Conservation (phyloP, 202 grass and related monocot genomes). For the Saccharum hybrid region DNA sequence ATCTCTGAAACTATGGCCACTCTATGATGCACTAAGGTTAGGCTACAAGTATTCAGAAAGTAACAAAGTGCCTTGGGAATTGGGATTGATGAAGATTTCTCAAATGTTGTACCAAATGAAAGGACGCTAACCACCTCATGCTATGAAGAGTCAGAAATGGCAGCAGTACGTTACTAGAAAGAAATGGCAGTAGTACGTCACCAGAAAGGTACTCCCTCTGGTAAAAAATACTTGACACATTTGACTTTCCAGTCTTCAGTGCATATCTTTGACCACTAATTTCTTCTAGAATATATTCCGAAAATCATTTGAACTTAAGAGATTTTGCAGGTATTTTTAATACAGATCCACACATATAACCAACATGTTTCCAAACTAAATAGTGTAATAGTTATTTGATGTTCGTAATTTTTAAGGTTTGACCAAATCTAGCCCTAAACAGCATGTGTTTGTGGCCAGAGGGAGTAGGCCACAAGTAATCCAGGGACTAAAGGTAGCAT, state of each 20-base stretch:
- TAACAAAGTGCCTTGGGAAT: background rate
- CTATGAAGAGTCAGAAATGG: background rate
- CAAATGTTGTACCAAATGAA: background rate
- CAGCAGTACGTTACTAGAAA: background rate
- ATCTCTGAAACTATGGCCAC: background rate
- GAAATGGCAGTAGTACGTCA: background rate
- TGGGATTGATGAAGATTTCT: background rate
- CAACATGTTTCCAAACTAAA: background rate
- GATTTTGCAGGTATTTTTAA: background rate
- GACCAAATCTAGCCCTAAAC: background rate
- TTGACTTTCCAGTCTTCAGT: background rate
- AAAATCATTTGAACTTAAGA: background rate
- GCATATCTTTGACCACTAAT: background rate
- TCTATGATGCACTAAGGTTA: background rate
- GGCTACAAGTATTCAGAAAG: background rate
- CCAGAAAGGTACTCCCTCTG: background rate
- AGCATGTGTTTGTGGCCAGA: background rate
- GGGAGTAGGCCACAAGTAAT: slow-evolving; percentile 7
- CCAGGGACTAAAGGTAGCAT: background rate
- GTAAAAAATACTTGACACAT: background rate
- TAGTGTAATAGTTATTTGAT: background rate
- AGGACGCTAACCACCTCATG: background rate
- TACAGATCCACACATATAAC: background rate
- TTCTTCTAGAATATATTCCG: slow-evolving; percentile 1
- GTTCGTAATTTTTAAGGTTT: background rate